Evolutionary conservation across 257 asterid species (phyloP), one percentile per base, ranked within the genome.

Genomic region (Nicotiana benthamiana): DNA sequence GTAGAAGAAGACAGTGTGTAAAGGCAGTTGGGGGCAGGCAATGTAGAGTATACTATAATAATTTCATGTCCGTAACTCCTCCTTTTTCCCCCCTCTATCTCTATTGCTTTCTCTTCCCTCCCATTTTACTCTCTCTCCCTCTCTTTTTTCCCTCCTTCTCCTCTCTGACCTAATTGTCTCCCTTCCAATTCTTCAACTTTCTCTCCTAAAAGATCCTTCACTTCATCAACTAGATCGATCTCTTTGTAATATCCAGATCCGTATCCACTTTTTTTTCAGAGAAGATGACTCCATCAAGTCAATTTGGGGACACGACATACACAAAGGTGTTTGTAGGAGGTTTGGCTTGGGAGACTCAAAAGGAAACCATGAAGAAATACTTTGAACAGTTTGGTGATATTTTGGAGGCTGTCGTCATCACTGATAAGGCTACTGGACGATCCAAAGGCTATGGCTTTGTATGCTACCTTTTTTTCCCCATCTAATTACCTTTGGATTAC

Each of bases 361-460:
- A 95, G 89, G 99, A 95, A 56, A 95, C 98, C 67, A 95, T 95
- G 99, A 92, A 88, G 90, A 89, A 87, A 13, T 95, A 95, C 89
- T 95, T 95, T 75, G 91, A 95, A 77, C 99, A 95, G 87, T 95
- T 95, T 79, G 99, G 99, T 62, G 99, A 95, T 64, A 95, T 95
- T 82, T 70, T 95, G 72, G 99, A 95, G 78, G 99, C 99, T 9
- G 99, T 95, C 12, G 99, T 95, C 85, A 95, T 95, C 80, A 90
- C 97, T 74, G 98, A 95, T 63, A 95, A 95, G 87, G 75, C 92
- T 32, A 95, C 95, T 30, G 99, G 98, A 75, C 88, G 99, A 93
- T 95, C 99, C 82, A 93, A 95, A 80, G 99, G 99, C 87, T 93
- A 95, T 83, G 99, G 99, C 76, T 95, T 95, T 82, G 99, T 93